Evolutionary conservation across 2,329 filamentous ascomycete genomes (phyloP).

Genomic region (Alternaria ethzedia): DNA sequence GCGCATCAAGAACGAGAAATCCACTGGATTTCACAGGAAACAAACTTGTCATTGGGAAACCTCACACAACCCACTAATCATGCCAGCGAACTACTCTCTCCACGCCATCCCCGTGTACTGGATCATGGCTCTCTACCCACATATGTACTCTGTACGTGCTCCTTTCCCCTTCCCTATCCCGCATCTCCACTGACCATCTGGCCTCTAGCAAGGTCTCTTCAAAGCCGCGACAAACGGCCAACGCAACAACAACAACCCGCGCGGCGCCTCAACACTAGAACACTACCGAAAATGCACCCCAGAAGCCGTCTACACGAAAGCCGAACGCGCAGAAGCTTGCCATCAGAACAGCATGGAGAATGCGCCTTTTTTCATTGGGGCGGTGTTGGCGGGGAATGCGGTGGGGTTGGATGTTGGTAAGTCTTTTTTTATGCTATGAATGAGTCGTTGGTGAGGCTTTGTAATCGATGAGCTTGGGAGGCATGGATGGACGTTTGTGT

Average conservation of each 20-base stretch:
- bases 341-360: background rate
- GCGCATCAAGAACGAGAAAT: background rate
- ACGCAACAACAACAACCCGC: background rate
- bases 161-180: no score
- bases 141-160: background rate
- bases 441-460: background rate
- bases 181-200: no score
- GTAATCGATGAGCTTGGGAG: background rate
- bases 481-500: background rate
- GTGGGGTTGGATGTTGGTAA: background rate
- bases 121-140: background rate
- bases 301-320: background rate
- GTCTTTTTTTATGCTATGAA: background rate
- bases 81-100: background rate
- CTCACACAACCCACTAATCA: background rate
- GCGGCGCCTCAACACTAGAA: background rate
- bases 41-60: no score
- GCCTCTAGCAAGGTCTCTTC: background rate
- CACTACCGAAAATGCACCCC: background rate
- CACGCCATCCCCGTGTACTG: background rate
- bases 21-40: no score
- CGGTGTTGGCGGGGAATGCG: background rate
- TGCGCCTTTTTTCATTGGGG: background rate
- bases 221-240: background rate
- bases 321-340: background rate